A percentile compares a stretch with the other conserved stretches of the same genome.
Conservation (phyloP, 371 early-diverging fungal species). For the Syncephalastrum monosporum region DNA sequence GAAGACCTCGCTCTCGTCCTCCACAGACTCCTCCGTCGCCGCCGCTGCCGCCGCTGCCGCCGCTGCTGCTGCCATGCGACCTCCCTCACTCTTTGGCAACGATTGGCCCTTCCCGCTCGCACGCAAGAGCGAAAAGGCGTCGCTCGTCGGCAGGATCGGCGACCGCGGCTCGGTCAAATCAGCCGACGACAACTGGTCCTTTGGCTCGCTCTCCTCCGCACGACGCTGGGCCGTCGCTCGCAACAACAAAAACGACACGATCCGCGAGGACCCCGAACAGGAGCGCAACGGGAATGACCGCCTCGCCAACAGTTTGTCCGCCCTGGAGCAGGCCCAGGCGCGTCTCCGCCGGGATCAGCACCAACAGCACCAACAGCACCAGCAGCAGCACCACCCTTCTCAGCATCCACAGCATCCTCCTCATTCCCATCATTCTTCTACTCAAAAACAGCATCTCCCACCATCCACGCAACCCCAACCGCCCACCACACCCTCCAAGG, state of each 20-base stretch:
- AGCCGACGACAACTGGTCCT: slow-evolving; percentile 27
- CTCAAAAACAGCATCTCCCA: background rate
- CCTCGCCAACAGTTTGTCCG: slow-evolving; percentile 17
- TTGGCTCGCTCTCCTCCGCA: slow-evolving; percentile 23
- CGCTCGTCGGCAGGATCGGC: slow-evolving; percentile 18
- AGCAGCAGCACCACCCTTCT: slow-evolving; percentile 2
- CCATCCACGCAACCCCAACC: background rate
- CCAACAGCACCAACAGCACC: slow-evolving; percentile 8
- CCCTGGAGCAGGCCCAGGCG: slow-evolving; percentile 43
- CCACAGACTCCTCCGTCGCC: slow-evolving; percentile 9
- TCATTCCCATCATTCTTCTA: background rate
- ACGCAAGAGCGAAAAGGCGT: slow-evolving; percentile 15
- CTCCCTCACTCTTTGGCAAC: slow-evolving; percentile 13
- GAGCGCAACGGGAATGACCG: background rate
- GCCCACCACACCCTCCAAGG: background rate
- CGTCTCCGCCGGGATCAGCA: slow-evolving; percentile 21
- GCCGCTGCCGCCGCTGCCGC: background rate
- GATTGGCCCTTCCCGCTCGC: slow-evolving; percentile 44
- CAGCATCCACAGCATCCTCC: too few species aligned
- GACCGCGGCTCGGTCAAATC: slow-evolving; percentile 7
- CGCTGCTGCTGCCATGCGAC: background rate
- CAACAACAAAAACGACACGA: slow-evolving; percentile 19
- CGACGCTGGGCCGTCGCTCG: slow-evolving; percentile 11
- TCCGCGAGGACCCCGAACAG: slow-evolving; percentile 19
- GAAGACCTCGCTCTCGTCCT: slow-evolving; percentile 20